Percentiles rank a stretch among this genome's conserved stretches.
These are phyloP conservation scores for Pseudoperonospora humuli DNA, from an alignment of 352 stramenopile species.

Conservation along the genomic window DNA sequence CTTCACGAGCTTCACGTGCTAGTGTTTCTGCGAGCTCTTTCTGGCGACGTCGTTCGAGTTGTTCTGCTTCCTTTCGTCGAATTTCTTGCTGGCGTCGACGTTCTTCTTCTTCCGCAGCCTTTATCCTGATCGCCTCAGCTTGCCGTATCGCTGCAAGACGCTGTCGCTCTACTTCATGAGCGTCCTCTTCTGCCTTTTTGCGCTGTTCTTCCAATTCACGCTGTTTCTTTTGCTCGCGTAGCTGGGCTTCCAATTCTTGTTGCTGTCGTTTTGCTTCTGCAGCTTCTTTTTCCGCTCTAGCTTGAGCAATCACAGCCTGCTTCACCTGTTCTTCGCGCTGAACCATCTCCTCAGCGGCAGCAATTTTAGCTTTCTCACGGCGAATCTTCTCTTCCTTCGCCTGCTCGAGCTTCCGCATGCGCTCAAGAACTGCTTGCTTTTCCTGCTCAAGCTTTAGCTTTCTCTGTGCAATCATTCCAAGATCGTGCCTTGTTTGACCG, in stretches of 20 bases:
- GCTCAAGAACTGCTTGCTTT: constrained; percentile 43
- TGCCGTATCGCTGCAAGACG: constrained; percentile 18
- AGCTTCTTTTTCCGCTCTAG: constrained; percentile 31
- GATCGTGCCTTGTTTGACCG: constrained; percentile 30
- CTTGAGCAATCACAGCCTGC: constrained; percentile 18
- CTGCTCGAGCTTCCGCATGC: constrained; percentile 36
- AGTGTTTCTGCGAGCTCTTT: constrained; percentile 33
- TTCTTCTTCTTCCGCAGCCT: constrained; percentile 38
- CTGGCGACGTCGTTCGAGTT: constrained; percentile 36
- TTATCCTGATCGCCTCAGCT: constrained; percentile 17
- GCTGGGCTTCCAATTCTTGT: constrained; percentile 25
- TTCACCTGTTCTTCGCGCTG: constrained; percentile 16
- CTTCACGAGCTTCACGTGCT: constrained; percentile 33
- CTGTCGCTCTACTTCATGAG: constrained; percentile 24
- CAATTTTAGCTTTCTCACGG: constrained; percentile 36
- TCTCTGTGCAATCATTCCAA: constrained; percentile 48
- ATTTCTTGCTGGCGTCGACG: constrained; percentile 28
- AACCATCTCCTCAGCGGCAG: constrained; percentile 17
- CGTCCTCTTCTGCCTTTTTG: constrained; percentile 30
- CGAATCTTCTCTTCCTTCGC: constrained; percentile 44
- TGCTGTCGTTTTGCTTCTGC: constrained; percentile 21
- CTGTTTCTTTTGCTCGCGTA: constrained; percentile 30
- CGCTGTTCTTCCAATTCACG: constrained; percentile 41
- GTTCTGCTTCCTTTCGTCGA: constrained; percentile 25
- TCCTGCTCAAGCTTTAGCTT: constrained; percentile 54